These are phyloP conservation scores for Umbelopsis sp. DNA, from an alignment of 371 early-diverging fungal species.

Conservation along the genomic window DNA sequence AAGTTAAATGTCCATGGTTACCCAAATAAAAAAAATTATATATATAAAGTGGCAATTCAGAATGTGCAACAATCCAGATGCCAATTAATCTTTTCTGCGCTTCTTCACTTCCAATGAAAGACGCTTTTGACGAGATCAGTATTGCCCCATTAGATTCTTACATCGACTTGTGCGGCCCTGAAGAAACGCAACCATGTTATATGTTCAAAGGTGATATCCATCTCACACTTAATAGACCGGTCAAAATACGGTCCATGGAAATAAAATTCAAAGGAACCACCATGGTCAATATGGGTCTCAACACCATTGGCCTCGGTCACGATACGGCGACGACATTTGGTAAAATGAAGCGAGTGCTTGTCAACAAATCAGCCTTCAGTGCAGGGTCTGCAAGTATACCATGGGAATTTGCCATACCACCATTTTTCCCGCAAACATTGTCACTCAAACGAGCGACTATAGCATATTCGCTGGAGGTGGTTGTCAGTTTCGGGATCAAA, in stretches of 20 bases:
- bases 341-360: conserved; percentile 35
- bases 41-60: not conserved
- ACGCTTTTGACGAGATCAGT: conserved; percentile 38
- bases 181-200: conserved; percentile 27
- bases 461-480: conserved; percentile 34
- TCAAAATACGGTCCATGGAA: conserved; percentile 40
- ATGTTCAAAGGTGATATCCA: conserved; percentile 38
- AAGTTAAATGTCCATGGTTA: not conserved
- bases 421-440: conserved; percentile 42
- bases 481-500: conserved; percentile 29
- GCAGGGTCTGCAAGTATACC: conserved; percentile 41
- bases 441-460: conserved; percentile 37
- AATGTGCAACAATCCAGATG: conserved; percentile 4
- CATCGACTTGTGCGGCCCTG: conserved; percentile 44
- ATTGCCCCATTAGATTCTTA: conserved; percentile 43
- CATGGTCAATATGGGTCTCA: not conserved
- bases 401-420: conserved; percentile 41
- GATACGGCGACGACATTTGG: not conserved
- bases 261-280: conserved; percentile 50
- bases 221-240: conserved; percentile 33
- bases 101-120: conserved; percentile 34
- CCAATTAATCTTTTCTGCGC: conserved; percentile 10
- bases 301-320: not conserved
- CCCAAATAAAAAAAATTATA: conserved; percentile 4
- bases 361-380: conserved; percentile 31